A percentile compares a stretch with the other conserved stretches of the same genome.
Evolutionary conservation across 2,329 filamentous ascomycete species (phyloP).

Genomic region (Pseudogymnoascus sp.): DNA sequence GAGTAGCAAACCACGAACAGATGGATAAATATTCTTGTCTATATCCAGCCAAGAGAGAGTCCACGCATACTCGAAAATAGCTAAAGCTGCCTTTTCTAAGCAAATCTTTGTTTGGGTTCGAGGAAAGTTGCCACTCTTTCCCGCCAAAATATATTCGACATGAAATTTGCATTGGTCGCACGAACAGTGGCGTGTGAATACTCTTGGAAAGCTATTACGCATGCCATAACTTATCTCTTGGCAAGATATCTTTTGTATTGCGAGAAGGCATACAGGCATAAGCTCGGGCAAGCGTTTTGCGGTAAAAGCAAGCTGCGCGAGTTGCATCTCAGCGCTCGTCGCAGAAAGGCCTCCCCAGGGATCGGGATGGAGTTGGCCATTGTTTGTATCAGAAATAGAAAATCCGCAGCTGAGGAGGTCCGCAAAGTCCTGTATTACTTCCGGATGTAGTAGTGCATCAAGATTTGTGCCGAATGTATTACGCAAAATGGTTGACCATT

Average conservation of each 20-base stretch:
- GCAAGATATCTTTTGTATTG: not conserved
- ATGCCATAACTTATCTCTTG: not conserved
- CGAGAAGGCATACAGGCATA: not conserved
- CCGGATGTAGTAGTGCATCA: not conserved
- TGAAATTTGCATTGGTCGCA: not conserved
- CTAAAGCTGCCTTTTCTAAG: not conserved
- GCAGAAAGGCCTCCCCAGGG: not conserved
- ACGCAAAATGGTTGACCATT: not conserved
- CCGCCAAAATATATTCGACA: not conserved
- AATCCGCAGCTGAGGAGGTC: not conserved
- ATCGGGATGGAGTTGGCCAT: not conserved
- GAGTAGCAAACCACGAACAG: not conserved
- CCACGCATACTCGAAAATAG: constrained; percentile 7
- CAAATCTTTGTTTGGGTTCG: not conserved
- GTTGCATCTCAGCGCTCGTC: not conserved
- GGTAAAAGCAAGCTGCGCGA: not conserved
- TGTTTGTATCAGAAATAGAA: not conserved
- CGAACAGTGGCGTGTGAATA: not conserved
- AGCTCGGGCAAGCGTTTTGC: not conserved
- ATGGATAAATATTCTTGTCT: not conserved
- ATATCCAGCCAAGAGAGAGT: constrained; percentile 5
- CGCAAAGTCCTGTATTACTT: not conserved
- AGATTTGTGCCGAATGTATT: not conserved
- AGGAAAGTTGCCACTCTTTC: not conserved
- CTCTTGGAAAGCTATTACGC: not conserved